Evolutionary conservation across 352 stramenopile species (phyloP).

Genomic region (Elongisporangium senticosum): DNA sequence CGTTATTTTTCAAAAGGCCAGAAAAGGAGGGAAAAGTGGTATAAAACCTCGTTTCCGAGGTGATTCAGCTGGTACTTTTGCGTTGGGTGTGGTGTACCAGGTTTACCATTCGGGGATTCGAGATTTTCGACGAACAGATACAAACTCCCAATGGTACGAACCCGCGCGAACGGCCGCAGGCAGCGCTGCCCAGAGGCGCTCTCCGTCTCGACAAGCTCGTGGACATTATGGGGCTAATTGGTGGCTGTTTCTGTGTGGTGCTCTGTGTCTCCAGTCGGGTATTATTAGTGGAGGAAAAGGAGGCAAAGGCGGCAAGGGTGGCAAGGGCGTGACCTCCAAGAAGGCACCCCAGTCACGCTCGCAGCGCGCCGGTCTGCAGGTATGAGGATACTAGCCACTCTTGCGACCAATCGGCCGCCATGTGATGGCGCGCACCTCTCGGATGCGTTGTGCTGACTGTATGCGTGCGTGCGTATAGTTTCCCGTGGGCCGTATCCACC

Average conservation of each 20-base stretch:
- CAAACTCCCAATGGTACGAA: neutral
- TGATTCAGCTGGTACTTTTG: neutral
- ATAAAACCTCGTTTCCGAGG: neutral
- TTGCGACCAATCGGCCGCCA: neutral
- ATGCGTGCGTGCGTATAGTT: slow-evolving; percentile 75
- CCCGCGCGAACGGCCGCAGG: neutral
- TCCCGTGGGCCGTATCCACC: slow-evolving; percentile 98
- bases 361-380: slow-evolving; percentile 96
- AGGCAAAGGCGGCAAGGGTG: slow-evolving; percentile 98
- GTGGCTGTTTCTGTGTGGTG: neutral
- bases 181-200: neutral
- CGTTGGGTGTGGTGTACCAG: neutral
- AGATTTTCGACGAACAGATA: neutral
- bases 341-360: slow-evolving; percentile 98
- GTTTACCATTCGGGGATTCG: neutral
- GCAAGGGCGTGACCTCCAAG: slow-evolving; percentile 98
- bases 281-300: slow-evolving; percentile 93
- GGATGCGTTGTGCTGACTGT: neutral
- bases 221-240: neutral
- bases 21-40: neutral
- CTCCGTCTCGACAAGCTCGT: neutral
- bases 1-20: neutral
- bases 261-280: slow-evolving; percentile 38
- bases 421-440: neutral
- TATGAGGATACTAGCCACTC: slow-evolving; percentile 16